Percentiles rank a stretch among this genome's conserved stretches.
Conservation (phyloP, 768 basidiomycete species). For the Boletus speciosus region DNA sequence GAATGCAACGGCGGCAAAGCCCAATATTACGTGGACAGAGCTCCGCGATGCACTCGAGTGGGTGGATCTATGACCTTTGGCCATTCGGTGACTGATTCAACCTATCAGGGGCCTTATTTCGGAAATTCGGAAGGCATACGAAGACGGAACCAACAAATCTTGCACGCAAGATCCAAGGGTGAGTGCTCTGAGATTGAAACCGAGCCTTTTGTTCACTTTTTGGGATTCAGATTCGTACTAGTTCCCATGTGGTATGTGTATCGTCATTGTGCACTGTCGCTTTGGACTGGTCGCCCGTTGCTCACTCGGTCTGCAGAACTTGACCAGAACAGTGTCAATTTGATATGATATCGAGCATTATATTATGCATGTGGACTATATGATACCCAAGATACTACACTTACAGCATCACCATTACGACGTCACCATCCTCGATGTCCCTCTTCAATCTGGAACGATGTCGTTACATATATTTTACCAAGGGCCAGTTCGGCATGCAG, state of each 20-base stretch:
- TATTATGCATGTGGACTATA: background rate
- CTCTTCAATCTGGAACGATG: too few relatives aligned
- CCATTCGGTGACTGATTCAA: background rate
- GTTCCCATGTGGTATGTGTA: slow-evolving; percentile 8
- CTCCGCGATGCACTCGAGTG: slow-evolving; percentile 19
- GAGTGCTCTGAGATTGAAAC: slow-evolving; percentile 3
- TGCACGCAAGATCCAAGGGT: slow-evolving; percentile 20
- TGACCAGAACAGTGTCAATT: slow-evolving; percentile 6
- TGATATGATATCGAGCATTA: slow-evolving; percentile 7
- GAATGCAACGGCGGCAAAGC: slow-evolving; percentile 5
- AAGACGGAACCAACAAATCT: background rate
- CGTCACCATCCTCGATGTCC: too few relatives aligned
- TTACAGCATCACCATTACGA: too few relatives aligned
- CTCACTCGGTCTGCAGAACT: slow-evolving; percentile 7
- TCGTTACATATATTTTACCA: too few relatives aligned
- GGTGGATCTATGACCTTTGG: background rate
- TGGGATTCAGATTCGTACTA: slow-evolving; percentile 9
- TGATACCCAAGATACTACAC: background rate
- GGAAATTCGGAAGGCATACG: slow-evolving; percentile 12
- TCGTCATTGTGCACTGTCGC: background rate
- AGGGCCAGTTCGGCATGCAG: too few relatives aligned
- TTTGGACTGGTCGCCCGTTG: background rate
- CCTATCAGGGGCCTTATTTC: slow-evolving; percentile 10
- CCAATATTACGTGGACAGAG: slow-evolving; percentile 18
- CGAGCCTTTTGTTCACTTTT: background rate